Evolutionary conservation across 225 moss, liverwort and hornwort species (phyloP), one percentile per base, ranked within the genome.

Genomic region (Ulota crispa): DNA sequence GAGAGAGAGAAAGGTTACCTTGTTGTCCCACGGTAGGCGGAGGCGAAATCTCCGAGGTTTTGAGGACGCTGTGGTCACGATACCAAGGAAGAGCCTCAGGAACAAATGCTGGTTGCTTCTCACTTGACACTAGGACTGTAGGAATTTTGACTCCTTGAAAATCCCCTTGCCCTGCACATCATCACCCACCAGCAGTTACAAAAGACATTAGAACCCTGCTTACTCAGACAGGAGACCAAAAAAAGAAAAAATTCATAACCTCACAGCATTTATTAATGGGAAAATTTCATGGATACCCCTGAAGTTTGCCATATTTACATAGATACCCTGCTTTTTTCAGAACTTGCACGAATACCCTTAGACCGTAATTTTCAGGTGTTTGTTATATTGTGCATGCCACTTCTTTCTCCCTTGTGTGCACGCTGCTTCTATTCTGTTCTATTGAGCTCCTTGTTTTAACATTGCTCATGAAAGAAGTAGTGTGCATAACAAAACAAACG

Each of bases 61-160:
- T 75, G 23, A 88, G 90, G 37, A 85, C 73, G 67, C 83, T 66
- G 28, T 90, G 87, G 36, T 92, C 92, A 65, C 76, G 86, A 79
- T 90, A 90, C 93, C 94, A 95, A 26, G 90, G 87, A 28, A 93
- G 80, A 41, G 77, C 70, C 55, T 87, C 89, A 50, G 89, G 86
- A 32, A 88, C 75, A 69, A 77, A 61, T 39, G 84, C 89, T 84
- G 82, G 80, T 76, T 78, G 87, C 75, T 87, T 88, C 54, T 93
- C 89, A 72, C 76, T 86, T 23, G 76, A 81, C 53, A 50, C 50
- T 18, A 75, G 43, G 63, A 76, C 83, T 83, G 86, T 14, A 50
- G 88, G 77, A 21, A 62, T 76, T 37, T 66, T 26, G 36, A 77
- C 67, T 72, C 80, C 84, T 79, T 86, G 82, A 68, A 85, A 76